Base-by-base conservation (phyloP, 2,329 filamentous ascomycete species). In the Macroventuria anomochaeta region DNA sequence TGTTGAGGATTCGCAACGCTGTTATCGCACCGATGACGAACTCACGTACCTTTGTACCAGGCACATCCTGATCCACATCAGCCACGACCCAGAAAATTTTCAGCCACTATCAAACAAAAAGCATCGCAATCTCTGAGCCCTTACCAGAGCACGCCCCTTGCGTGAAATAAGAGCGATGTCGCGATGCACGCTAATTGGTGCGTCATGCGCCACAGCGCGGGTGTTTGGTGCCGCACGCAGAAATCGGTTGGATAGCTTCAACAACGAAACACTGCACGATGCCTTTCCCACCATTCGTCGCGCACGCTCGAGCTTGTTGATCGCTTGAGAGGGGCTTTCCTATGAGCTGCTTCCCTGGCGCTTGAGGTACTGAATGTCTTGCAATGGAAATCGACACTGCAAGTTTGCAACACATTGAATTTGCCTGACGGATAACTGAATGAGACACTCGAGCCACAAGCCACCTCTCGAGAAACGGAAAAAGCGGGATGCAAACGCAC, bases 131-230 rank as follows among this genome's bases (percentile, higher is more conserved):
- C 23, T 28, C 5, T 32, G 34, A 1, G 42, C 51, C 8, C 10
- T 10, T 29, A 25, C 38, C 51, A 34, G 12, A 44, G 1, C 18
- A 43, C 38, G 51, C 51, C 32, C 43, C 50, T 48, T 48, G 50
- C 50, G 43, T 43, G 11, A 15, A 21, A 29, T 21, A 21, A 21
- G 10, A 31, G 51, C 44, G 51, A 54, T 48, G 39, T 54, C 51
- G 51, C 44, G 28, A 54, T 54, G 43, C 7, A 36, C 51, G 44
- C 51, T 54, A 54, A 52, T 54, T 54, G 51, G 51, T 54, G 39
- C 44, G 39, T 47, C 43, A 48, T 48, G 33, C 44, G 44, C 51
- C 38, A 48, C 50, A 43, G 21, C 10, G 28, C 46, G 37, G 46
- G 6, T 20, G n/a, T 28, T 29, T 28, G 18, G 42, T 23, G 50